A percentile compares a stretch with the other conserved stretches of the same genome.
Evolutionary conservation across 768 basidiomycete species (phyloP).

Genomic region (Psilocybe cubensis): DNA sequence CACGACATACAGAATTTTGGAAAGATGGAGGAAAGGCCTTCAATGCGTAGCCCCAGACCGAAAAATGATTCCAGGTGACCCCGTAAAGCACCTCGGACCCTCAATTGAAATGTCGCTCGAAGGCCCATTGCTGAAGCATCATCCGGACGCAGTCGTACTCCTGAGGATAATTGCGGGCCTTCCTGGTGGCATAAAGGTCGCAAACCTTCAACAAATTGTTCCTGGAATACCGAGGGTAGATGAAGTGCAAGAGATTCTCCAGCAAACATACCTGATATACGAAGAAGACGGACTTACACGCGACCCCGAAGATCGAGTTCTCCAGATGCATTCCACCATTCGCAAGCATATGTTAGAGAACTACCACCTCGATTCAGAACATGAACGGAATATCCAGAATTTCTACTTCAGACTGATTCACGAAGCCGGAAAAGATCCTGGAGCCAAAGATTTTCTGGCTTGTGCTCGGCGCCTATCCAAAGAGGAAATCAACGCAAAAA

Average conservation of each 20-base stretch:
- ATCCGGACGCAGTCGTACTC: constrained; percentile 3
- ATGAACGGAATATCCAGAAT: not conserved
- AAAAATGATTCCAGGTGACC: not conserved
- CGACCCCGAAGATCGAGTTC: not conserved
- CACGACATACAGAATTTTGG: constrained; percentile 5
- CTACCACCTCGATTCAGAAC: not conserved
- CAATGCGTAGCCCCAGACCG: not conserved
- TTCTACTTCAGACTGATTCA: constrained; percentile 2
- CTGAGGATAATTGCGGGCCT: constrained; percentile 10
- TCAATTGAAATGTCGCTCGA: constrained; percentile 4
- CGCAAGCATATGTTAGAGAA: constrained; percentile 7
- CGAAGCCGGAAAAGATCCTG: not conserved
- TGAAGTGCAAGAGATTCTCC: not conserved
- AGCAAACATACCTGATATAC: no score
- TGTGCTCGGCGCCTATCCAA: not conserved
- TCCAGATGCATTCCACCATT: constrained; percentile 11
- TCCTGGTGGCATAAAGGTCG: constrained; percentile 4
- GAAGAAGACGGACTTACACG: no score
- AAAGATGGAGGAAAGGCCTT: constrained; percentile 1
- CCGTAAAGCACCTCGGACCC: not conserved
- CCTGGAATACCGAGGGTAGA: not conserved
- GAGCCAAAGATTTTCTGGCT: not conserved
- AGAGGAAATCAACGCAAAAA: not conserved
- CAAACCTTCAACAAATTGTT: constrained; percentile 3
- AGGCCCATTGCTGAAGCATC: not conserved